Evolutionary conservation across 495 filamentous ascomycete species (phyloP), one percentile per base, ranked within the genome.

Genomic region (Cryomyces minteri): DNA sequence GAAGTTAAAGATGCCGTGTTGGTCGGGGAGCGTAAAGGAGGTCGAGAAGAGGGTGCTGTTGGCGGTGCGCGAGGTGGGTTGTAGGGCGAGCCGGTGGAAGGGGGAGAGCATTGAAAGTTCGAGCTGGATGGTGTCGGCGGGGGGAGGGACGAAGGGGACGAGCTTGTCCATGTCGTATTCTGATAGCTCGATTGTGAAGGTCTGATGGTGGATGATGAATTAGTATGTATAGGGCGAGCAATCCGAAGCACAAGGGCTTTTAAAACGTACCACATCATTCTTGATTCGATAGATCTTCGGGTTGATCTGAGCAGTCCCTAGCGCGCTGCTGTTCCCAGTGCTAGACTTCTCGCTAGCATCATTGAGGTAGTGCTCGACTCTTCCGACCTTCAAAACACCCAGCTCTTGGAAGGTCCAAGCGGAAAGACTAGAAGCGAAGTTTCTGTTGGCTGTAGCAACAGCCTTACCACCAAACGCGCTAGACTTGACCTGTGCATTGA

Each of bases 51-150:
- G 69, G 32, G 84, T 80, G 53, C 75, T 76, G 54, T 81, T 82
- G 32, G 68, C 53, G 0, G 80, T 82, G 9, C 62, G 48, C 5
- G 55, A 39, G 12, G 65, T 62, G 11, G 79, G 80, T 29, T 58
- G 40, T 5, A 98, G 79, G 48, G 73, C 61, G 18, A 95, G 72
- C n/a, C 92, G 88, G 67, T 95, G 82, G 77, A 92, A 95, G 51
- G 92, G 90, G 5, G 88, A 94, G 10, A 98, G 81, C 90, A 98
- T 98, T 64, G 77, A 86, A 69, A 94, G 93, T 63, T 98, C 90
- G 46, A 98, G 82, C 59, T 98, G 90, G 10, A 96, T 59, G 30
- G 62, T 67, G 58, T 98, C 90, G 43, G 58, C 62, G 4, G 67
- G 48, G 44, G 83, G 77, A 32, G 84, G 67, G 36, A 66, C 65